These are phyloP conservation scores for Amanita pseudoporphyria DNA, from an alignment of 768 basidiomycete genomes.

Conservation along the genomic window DNA sequence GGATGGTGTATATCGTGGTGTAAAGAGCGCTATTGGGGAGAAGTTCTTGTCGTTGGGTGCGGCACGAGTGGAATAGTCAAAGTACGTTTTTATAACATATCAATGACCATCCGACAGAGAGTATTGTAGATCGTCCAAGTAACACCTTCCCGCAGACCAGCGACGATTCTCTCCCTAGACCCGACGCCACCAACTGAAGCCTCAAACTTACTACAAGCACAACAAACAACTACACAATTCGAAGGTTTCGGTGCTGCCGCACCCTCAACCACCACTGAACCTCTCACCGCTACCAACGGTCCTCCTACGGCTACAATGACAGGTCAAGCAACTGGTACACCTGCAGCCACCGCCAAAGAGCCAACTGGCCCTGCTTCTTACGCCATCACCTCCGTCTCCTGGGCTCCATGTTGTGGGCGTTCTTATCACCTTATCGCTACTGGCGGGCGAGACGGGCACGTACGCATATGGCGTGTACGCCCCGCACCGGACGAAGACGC, in stretches of 20 bases:
- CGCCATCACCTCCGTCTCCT: constrained; percentile 77
- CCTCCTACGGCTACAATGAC: not conserved
- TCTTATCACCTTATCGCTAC: constrained; percentile 93
- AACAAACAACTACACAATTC: constrained; percentile 10
- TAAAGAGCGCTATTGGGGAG: constrained; percentile 94
- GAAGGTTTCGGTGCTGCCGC: constrained; percentile 5
- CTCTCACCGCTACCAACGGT: not conserved
- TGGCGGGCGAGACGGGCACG: constrained; percentile 78
- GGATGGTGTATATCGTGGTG: constrained; percentile 96
- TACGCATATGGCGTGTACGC: constrained; percentile 82
- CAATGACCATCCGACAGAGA: not conserved
- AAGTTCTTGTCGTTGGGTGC: constrained; percentile 69
- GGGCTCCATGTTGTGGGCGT: constrained; percentile 92
- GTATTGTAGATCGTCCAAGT: constrained; percentile 60
- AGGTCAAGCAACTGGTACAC: constrained; percentile 17
- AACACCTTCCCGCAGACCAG: constrained; percentile 56
- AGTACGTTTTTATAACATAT: constrained; percentile 26
- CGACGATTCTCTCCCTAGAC: constrained; percentile 51
- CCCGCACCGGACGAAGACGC: constrained; percentile 23
- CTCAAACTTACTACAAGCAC: constrained; percentile 4
- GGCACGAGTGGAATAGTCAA: constrained; percentile 72
- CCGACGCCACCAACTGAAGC: constrained; percentile 25
- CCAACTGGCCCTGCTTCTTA: constrained; percentile 30
- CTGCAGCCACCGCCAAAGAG: constrained; percentile 11
- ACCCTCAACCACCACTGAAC: not conserved